Percentiles rank a stretch among this genome's conserved stretches.
Evolutionary conservation across 1,284 basidiomycete species (phyloP).

Genomic region (Sporisorium exsertum): DNA sequence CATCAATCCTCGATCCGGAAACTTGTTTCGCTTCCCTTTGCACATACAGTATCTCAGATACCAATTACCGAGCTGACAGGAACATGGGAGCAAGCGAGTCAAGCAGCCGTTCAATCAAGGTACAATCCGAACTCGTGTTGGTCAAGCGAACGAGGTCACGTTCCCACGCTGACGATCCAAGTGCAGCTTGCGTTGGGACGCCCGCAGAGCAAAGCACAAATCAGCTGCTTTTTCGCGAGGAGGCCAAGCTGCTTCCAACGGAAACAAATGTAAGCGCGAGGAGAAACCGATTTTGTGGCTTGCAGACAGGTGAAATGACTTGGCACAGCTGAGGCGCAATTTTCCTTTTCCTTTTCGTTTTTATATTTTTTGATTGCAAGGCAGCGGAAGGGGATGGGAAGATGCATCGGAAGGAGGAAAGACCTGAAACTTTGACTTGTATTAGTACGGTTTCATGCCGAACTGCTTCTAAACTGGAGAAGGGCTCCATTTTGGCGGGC

Average conservation of each 20-base stretch:
- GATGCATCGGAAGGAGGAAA: too few species aligned
- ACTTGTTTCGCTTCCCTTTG: too few species aligned
- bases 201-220: background rate
- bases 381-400: too few species aligned
- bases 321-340: background rate
- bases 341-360: background rate
- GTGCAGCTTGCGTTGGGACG: background rate
- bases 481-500: too few species aligned
- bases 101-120: background rate
- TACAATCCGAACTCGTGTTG: too few species aligned
- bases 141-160: too few species aligned
- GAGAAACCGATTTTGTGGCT: constrained; percentile 1
- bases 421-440: too few species aligned
- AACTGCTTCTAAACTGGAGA: too few species aligned
- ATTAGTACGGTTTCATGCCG: too few species aligned
- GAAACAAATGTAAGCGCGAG: background rate
- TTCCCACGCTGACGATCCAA: background rate
- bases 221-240: background rate
- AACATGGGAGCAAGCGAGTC: background rate
- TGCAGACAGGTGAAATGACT: background rate
- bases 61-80: background rate
- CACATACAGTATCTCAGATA: too few species aligned
- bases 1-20: too few species aligned
- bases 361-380: background rate
- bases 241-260: constrained; percentile 1